Percentiles rank a stretch among this genome's conserved stretches.
phyloP scores from a whole-genome alignment of 1,284 basidiomycete species.

The Trichosporon coremiiforme region DNA sequence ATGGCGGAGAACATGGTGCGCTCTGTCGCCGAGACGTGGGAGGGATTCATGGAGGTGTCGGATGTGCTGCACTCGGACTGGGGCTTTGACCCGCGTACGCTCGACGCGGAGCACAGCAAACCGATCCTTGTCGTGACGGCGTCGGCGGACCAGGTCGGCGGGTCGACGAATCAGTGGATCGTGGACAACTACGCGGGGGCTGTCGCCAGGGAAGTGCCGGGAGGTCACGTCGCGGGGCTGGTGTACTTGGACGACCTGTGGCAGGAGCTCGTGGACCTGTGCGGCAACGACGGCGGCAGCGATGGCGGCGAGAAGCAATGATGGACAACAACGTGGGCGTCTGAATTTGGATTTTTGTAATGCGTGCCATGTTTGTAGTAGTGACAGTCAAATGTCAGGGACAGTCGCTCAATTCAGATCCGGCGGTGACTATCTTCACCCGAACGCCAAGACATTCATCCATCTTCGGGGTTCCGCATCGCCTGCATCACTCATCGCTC shows the following conservation, averaged over 20 bases:
- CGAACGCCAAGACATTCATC: slow-evolving; percentile 5
- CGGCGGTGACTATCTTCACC: neutral
- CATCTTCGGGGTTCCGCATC: neutral
- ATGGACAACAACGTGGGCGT: too few species aligned
- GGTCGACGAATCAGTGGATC: slow-evolving; percentile 60
- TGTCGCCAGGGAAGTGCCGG: slow-evolving; percentile 55
- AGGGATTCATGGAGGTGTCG: slow-evolving; percentile 61
- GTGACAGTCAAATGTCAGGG: neutral
- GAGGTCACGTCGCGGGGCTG: slow-evolving; percentile 60
- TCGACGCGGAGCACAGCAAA: slow-evolving; percentile 60
- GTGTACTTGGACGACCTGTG: slow-evolving; percentile 60
- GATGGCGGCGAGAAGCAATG: too few species aligned
- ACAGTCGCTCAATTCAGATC: neutral
- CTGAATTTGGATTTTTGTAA: neutral
- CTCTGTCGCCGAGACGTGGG: slow-evolving; percentile 61
- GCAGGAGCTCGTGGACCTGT: slow-evolving; percentile 22
- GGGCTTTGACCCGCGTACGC: slow-evolving; percentile 59
- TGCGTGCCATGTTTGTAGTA: neutral
- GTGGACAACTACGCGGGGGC: slow-evolving; percentile 58
- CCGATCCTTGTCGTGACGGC: slow-evolving; percentile 60
- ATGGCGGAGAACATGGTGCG: slow-evolving; percentile 58
- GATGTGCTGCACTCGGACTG: slow-evolving; percentile 62
- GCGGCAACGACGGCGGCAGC: too few species aligned
- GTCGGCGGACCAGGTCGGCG: slow-evolving; percentile 55
- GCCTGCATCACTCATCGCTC: neutral